phyloP scores from a whole-genome alignment of 306 rosid genomes.

The Cyamopsis tetragonoloba region DNA sequence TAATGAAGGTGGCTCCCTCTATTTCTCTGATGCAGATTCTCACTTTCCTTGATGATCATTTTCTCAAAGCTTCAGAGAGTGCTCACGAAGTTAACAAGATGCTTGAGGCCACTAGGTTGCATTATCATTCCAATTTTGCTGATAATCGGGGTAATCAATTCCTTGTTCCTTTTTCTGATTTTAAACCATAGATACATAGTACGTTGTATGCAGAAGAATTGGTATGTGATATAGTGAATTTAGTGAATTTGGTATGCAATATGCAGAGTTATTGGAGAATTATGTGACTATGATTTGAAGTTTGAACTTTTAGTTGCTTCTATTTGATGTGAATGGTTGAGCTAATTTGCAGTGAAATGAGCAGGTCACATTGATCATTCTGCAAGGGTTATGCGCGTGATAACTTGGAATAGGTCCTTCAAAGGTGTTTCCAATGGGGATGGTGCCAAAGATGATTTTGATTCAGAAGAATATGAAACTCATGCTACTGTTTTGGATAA shows the following conservation, averaged over 20 bases:
- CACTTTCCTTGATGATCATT: slow-evolving; percentile 59
- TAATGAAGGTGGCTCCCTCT: slow-evolving; percentile 35
- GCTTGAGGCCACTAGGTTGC: slow-evolving; percentile 91
- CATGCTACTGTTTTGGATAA: slow-evolving; percentile 87
- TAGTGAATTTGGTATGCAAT: too few species aligned
- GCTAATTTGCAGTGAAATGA: slow-evolving; percentile 17
- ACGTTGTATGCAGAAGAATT: too few species aligned
- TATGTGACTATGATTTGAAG: too few species aligned
- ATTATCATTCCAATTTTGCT: slow-evolving; percentile 86
- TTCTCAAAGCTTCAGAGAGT: slow-evolving; percentile 62
- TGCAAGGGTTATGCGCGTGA: slow-evolving; percentile 79
- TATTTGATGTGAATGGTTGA: neutral
- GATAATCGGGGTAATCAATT: slow-evolving; percentile 79
- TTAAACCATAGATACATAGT: too few species aligned
- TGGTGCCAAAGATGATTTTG: slow-evolving; percentile 62
- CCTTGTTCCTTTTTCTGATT: neutral
- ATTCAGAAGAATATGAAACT: slow-evolving; percentile 72
- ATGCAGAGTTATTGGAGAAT: too few species aligned
- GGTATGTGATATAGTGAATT: too few species aligned
- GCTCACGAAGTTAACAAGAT: slow-evolving; percentile 75
- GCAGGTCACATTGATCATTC: slow-evolving; percentile 90
- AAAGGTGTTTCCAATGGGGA: slow-evolving; percentile 67
- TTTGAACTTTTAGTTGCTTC: neutral
- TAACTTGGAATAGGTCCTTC: slow-evolving; percentile 76
- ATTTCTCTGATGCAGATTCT: slow-evolving; percentile 55